phyloP scores from a whole-genome alignment of 306 rosid species.

The Quercus aquifolioides region DNA sequence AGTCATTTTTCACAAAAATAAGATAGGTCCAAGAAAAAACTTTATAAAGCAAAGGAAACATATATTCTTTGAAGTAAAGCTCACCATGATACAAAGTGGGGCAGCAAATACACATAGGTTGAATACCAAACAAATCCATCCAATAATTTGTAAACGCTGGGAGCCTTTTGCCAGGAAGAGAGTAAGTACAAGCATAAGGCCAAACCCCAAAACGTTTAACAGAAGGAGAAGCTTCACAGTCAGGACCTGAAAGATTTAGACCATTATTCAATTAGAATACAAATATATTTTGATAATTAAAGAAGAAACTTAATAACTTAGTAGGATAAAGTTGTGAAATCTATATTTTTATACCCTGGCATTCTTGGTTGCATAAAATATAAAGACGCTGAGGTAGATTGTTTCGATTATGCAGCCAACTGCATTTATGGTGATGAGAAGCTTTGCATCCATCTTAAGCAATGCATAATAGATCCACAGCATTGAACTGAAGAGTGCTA shows the following conservation, averaged over 20 bases:
- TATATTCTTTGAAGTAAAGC: not conserved
- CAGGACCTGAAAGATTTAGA: constrained; percentile 40
- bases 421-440: constrained; percentile 86
- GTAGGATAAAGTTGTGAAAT: not conserved
- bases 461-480: constrained; percentile 87
- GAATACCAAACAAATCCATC: constrained; percentile 86
- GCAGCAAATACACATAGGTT: constrained; percentile 83
- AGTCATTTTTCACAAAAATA: not conserved
- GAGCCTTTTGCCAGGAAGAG: constrained; percentile 51
- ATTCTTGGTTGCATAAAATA: constrained; percentile 60
- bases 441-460: constrained; percentile 52
- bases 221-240: constrained; percentile 51
- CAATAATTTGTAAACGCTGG: constrained; percentile 59
- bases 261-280: not conserved
- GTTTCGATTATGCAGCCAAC: constrained; percentile 73
- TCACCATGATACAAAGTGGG: constrained; percentile 80
- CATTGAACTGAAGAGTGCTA: constrained; percentile 83
- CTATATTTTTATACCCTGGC: constrained; percentile 45
- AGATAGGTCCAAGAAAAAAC: not conserved
- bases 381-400: constrained; percentile 50
- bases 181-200: constrained; percentile 68
- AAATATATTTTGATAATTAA: not conserved
- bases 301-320: not conserved
- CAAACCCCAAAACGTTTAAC: constrained; percentile 72
- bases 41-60: not conserved